A percentile compares a stretch with the other conserved stretches of the same genome.
phyloP scores from a whole-genome alignment of 2,329 filamentous ascomycete genomes.

The Alternaria sp. region DNA sequence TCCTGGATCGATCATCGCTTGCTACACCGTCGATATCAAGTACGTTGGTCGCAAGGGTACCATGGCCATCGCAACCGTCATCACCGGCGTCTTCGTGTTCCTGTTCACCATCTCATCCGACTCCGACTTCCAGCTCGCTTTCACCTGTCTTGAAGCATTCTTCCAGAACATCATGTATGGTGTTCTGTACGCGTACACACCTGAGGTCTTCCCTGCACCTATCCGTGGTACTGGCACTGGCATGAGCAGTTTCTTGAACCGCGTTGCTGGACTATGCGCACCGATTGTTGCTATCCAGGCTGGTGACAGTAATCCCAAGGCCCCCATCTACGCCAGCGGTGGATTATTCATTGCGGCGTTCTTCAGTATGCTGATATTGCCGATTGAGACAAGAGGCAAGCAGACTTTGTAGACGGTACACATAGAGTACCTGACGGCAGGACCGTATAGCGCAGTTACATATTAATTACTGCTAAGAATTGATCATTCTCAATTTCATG shows the following conservation, averaged over 20 bases:
- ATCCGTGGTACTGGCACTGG: constrained; percentile 76
- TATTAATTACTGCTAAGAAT: background rate
- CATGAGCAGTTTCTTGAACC: constrained; percentile 75
- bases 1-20: constrained; percentile 78
- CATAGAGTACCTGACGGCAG: background rate
- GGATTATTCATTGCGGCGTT: constrained; percentile 56
- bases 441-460: background rate
- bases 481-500: background rate
- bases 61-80: constrained; percentile 71
- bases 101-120: constrained; percentile 68
- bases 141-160: constrained; percentile 74
- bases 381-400: constrained; percentile 56
- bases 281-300: constrained; percentile 69
- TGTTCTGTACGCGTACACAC: constrained; percentile 79
- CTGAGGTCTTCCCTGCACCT: constrained; percentile 78
- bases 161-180: constrained; percentile 70
- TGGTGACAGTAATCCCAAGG: constrained; percentile 49
- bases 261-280: constrained; percentile 72
- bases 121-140: constrained; percentile 67
- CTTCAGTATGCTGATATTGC: constrained; percentile 53
- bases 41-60: constrained; percentile 78
- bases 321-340: constrained; percentile 56
- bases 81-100: constrained; percentile 75
- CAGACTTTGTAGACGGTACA: constrained; percentile 47
- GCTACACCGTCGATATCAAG: constrained; percentile 75